Evolutionary conservation across 2,329 filamentous ascomycete species (phyloP).

Genomic region (Aspergillus clavatus): DNA sequence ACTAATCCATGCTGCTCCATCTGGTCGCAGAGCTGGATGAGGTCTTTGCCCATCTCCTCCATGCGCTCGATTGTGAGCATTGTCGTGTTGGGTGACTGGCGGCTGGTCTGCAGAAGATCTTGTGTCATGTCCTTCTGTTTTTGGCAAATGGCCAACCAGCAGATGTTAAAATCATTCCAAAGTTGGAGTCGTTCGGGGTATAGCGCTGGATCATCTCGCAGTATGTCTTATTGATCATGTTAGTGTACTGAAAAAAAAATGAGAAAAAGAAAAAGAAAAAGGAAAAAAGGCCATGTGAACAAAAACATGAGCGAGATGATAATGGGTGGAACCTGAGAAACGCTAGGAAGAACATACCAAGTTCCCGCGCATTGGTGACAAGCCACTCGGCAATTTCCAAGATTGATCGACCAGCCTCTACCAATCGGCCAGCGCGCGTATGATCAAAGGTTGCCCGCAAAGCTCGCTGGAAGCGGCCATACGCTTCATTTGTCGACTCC

Average conservation of each 20-base stretch:
- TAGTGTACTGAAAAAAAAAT: too few relatives aligned
- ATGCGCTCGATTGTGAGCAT: conserved; percentile 66
- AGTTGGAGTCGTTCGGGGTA: conserved; percentile 73
- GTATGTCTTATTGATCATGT: conserved; percentile 70
- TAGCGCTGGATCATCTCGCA: conserved; percentile 72
- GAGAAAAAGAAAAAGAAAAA: too few relatives aligned
- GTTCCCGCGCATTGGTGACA: conserved; percentile 58
- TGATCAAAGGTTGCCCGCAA: conserved; percentile 65
- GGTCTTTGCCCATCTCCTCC: conserved; percentile 73
- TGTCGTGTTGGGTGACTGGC: conserved; percentile 53
- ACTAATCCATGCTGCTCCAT: conserved; percentile 90
- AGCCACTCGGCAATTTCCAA: conserved; percentile 63
- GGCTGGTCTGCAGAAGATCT: conserved; percentile 54
- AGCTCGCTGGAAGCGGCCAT: conserved; percentile 55
- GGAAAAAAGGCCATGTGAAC: neutral
- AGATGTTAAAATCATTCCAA: conserved; percentile 92
- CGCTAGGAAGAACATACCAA: conserved; percentile 52
- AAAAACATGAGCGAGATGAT: too few relatives aligned
- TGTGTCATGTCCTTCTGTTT: conserved; percentile 72
- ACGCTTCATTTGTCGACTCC: conserved; percentile 60
- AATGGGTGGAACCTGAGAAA: conserved; percentile 16
- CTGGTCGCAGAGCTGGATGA: conserved; percentile 76
- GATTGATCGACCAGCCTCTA: conserved; percentile 55
- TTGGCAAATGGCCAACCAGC: conserved; percentile 79
- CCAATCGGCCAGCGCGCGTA: conserved; percentile 58